Evolutionary conservation across 352 stramenopile genomes (phyloP).

Genomic region (Pelagophyceae sp.): DNA sequence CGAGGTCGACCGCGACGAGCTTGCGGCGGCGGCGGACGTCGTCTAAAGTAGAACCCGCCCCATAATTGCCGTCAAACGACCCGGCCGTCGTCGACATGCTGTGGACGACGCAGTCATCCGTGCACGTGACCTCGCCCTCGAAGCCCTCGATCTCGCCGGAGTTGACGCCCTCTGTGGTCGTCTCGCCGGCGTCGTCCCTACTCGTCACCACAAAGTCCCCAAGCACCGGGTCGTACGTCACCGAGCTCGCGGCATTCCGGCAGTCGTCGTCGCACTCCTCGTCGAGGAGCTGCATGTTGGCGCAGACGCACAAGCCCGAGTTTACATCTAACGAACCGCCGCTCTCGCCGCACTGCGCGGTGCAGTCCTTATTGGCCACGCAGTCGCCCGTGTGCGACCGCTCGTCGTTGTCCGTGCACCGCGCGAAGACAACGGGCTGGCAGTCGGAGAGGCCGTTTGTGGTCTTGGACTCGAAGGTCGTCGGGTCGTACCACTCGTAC

Average conservation of each 20-base stretch:
- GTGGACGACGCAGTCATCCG: conserved; percentile 9
- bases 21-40: conserved; percentile 38
- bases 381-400: conserved; percentile 62
- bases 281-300: conserved; percentile 59
- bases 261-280: conserved; percentile 65
- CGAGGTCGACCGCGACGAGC: conserved; percentile 2
- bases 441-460: conserved; percentile 73
- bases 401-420: conserved; percentile 54
- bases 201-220: conserved; percentile 20
- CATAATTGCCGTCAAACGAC: conserved; percentile 21
- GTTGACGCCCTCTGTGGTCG: not conserved
- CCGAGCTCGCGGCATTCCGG: conserved; percentile 32
- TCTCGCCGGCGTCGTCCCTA: not conserved
- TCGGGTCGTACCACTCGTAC: conserved; percentile 75
- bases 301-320: conserved; percentile 72
- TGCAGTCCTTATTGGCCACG: conserved; percentile 32
- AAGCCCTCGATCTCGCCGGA: conserved; percentile 14
- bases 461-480: conserved; percentile 59
- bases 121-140: conserved; percentile 25
- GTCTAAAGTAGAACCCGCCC: not conserved
- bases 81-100: conserved; percentile 17
- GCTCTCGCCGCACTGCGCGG: conserved; percentile 54
- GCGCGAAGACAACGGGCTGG: conserved; percentile 76
- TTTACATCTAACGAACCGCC: conserved; percentile 61
- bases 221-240: conserved; percentile 22